Conservation (phyloP, 2,329 filamentous ascomycete species). For the Pyrenochaeta sp. region DNA sequence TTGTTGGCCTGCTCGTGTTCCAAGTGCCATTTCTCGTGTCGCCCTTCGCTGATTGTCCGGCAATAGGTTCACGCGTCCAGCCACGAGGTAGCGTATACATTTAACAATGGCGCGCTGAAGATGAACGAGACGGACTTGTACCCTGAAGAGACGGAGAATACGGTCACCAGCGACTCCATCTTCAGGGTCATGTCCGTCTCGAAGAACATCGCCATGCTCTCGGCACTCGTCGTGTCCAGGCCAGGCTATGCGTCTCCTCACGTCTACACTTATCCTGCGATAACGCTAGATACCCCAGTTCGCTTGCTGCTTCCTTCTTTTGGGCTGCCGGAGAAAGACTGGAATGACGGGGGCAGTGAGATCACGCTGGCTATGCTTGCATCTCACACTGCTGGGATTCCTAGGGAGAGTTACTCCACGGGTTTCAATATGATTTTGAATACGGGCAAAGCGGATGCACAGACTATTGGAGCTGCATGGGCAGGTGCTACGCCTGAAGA, state of each 20-base stretch:
- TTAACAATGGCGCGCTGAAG: slow-evolving; percentile 40
- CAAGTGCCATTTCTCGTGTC: no score
- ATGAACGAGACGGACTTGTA: slow-evolving; percentile 32
- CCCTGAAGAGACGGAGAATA: slow-evolving; percentile 6
- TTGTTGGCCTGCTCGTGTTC: no score
- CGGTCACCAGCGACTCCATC: slow-evolving; percentile 37
- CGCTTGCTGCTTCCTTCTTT: slow-evolving; percentile 32
- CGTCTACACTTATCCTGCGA: slow-evolving; percentile 1
- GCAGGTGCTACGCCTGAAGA: slow-evolving; percentile 23
- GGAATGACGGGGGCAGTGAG: slow-evolving; percentile 40
- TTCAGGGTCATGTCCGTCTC: slow-evolving; percentile 40
- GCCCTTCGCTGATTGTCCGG: not conserved
- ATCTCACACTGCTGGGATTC: slow-evolving; percentile 38
- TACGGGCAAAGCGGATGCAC: slow-evolving; percentile 30
- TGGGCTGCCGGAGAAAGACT: slow-evolving; percentile 29
- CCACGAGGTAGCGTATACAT: slow-evolving; percentile 23
- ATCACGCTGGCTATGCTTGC: slow-evolving; percentile 43
- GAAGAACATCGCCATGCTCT: slow-evolving; percentile 37
- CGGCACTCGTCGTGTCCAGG: slow-evolving; percentile 30
- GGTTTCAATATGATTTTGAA: slow-evolving; percentile 36
- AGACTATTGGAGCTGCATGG: slow-evolving; percentile 37
- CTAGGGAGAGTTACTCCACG: slow-evolving; percentile 40
- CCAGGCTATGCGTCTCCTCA: no score
- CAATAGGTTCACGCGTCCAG: slow-evolving; percentile 37
- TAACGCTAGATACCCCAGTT: slow-evolving; percentile 34